These are phyloP conservation scores for Melaleuca alternifolia DNA, from an alignment of 345 rosid genomes.

Conservation along the genomic window DNA sequence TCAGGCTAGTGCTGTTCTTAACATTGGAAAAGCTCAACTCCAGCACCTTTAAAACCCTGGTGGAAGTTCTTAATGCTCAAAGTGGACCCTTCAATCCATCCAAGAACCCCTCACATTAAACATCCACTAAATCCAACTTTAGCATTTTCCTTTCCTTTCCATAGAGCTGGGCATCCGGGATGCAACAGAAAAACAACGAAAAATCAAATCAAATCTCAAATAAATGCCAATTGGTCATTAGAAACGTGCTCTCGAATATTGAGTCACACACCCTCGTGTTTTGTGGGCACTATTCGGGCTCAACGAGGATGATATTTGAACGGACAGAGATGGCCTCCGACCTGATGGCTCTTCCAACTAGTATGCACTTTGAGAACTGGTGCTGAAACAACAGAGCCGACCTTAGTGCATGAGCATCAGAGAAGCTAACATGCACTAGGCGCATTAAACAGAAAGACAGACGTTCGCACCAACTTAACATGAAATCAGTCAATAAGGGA, in stretches of 20 bases:
- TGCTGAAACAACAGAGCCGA: not conserved
- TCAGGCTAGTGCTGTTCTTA: not conserved
- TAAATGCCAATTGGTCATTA: not conserved
- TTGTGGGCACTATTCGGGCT: not conserved
- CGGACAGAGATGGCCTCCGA: not conserved
- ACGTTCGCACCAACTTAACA: not conserved
- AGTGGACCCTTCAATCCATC: not conserved
- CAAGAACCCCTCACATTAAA: not conserved
- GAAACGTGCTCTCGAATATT: not conserved
- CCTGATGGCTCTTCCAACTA: not conserved
- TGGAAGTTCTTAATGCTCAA: not conserved
- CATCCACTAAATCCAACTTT: not conserved
- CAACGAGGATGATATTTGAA: not conserved
- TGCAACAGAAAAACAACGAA: not conserved
- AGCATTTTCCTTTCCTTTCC: not conserved
- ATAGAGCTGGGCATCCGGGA: not conserved
- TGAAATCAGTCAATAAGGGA: not conserved
- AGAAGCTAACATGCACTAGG: not conserved
- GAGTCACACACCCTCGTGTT: not conserved
- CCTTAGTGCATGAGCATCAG: not conserved
- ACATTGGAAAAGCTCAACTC: not conserved
- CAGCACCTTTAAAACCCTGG: not conserved
- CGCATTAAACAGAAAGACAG: not conserved
- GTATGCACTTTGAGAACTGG: not conserved
- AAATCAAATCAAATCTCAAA: not conserved